Percentiles rank a stretch among this genome's conserved stretches.
Conservation (phyloP, 768 basidiomycete species). For the Lentinula guzmanii region DNA sequence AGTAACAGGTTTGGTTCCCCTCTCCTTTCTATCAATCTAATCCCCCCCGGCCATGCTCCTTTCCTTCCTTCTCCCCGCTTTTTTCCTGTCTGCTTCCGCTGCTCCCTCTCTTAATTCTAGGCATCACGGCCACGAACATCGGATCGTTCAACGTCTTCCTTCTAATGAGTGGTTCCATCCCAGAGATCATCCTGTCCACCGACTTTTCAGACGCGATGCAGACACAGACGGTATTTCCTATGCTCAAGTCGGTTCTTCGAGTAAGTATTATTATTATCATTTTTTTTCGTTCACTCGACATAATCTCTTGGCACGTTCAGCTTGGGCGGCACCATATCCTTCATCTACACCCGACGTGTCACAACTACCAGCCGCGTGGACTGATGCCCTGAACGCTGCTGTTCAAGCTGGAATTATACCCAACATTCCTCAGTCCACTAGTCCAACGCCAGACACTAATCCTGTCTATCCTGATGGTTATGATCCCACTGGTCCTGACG, state of each 20-base stretch:
- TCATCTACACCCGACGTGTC: constrained; percentile 36
- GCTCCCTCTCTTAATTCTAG: constrained; percentile 18
- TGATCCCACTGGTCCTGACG: constrained; percentile 37
- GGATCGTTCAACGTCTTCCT: constrained; percentile 24
- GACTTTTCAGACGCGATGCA: constrained; percentile 53
- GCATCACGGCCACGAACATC: constrained; percentile 15
- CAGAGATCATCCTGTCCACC: constrained; percentile 51
- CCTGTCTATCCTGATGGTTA: constrained; percentile 40
- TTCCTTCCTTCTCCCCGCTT: constrained; percentile 11
- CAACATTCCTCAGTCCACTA: constrained; percentile 46
- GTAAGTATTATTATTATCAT: constrained; percentile 25
- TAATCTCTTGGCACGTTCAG: constrained; percentile 23
- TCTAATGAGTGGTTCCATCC: constrained; percentile 55
- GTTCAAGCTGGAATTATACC: constrained; percentile 70
- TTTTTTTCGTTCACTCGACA: background rate
- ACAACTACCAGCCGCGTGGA: constrained; percentile 62
- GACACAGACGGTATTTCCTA: constrained; percentile 43
- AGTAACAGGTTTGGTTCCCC: background rate
- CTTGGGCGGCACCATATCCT: constrained; percentile 64
- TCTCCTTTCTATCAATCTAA: background rate
- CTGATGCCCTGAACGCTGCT: constrained; percentile 63
- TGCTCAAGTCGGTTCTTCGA: constrained; percentile 51
- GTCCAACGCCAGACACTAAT: constrained; percentile 23
- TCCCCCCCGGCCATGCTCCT: background rate
- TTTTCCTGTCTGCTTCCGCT: constrained; percentile 17